These are phyloP conservation scores for Casuarina equisetifolia DNA, from an alignment of 306 rosid species.

Conservation along the genomic window DNA sequence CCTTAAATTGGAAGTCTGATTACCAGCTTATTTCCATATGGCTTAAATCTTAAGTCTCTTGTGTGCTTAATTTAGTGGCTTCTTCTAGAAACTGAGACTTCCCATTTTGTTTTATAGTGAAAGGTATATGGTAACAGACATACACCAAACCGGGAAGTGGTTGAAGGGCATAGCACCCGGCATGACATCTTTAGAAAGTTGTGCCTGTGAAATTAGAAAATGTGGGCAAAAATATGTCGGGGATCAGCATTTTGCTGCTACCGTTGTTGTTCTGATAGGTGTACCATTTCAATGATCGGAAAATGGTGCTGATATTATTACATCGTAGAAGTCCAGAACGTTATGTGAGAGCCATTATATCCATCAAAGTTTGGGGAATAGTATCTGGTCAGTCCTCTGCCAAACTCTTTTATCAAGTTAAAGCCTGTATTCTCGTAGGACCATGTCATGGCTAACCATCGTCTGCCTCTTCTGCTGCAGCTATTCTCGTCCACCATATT, in stretches of 20 bases:
- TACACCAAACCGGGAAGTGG: background rate
- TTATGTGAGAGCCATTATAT: background rate
- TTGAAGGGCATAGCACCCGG: background rate
- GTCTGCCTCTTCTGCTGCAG: conserved; percentile 1
- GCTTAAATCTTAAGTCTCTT: background rate
- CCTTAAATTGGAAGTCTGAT: background rate
- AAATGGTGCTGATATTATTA: background rate
- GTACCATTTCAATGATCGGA: background rate
- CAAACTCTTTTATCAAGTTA: background rate
- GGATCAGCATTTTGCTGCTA: background rate
- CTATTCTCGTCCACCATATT: background rate
- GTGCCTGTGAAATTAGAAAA: background rate
- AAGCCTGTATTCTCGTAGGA: background rate
- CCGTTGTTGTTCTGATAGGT: background rate
- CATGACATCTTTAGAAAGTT: background rate
- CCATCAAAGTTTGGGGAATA: background rate
- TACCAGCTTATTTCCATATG: background rate
- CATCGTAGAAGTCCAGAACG: background rate
- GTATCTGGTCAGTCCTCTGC: conserved; percentile 2
- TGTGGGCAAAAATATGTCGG: background rate
- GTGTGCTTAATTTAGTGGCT: background rate
- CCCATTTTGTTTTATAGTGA: background rate
- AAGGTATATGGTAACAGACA: background rate
- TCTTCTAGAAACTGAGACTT: background rate
- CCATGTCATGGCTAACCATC: background rate